Evolutionary conservation across 148 eudicot species (phyloP).

Genomic region (Cornus controversa): DNA sequence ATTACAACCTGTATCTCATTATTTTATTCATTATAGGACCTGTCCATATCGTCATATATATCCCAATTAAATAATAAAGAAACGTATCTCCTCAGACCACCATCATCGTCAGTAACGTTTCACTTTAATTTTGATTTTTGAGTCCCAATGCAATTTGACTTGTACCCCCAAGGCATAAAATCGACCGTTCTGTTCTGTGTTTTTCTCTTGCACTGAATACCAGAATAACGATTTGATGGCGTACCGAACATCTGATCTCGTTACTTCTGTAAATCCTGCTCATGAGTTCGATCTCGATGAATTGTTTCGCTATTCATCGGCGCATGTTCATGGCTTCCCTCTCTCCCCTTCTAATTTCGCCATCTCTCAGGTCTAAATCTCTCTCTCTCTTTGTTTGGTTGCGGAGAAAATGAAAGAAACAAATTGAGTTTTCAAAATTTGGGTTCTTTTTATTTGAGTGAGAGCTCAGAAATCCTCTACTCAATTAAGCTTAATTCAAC

Average conservation of each 20-base stretch:
- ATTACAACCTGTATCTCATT: too few relatives aligned
- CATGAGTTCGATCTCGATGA: constrained; percentile 52
- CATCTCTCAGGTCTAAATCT: constrained; percentile 52
- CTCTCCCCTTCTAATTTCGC: constrained; percentile 48
- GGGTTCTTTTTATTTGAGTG: background rate
- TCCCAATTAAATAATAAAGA: too few relatives aligned
- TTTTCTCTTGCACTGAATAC: too few relatives aligned
- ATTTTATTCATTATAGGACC: too few relatives aligned
- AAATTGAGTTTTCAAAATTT: background rate
- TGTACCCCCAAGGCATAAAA: too few relatives aligned
- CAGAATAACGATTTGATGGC: constrained; percentile 29
- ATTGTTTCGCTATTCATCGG: constrained; percentile 55
- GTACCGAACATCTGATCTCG: constrained; percentile 34
- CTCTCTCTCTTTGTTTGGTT: background rate
- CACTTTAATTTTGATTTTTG: too few relatives aligned
- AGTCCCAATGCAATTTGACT: too few relatives aligned
- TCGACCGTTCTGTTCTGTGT: too few relatives aligned
- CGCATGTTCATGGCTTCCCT: constrained; percentile 70
- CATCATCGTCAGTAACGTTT: too few relatives aligned
- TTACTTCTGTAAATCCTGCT: constrained; percentile 34
- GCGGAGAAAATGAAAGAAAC: background rate
- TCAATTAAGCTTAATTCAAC: background rate
- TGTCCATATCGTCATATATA: too few relatives aligned
- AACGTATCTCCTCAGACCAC: too few relatives aligned
- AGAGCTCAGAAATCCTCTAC: too few relatives aligned